phyloP scores from a whole-genome alignment of 2,329 filamentous ascomycete species.

The Exophiala phaeomuriformis region DNA sequence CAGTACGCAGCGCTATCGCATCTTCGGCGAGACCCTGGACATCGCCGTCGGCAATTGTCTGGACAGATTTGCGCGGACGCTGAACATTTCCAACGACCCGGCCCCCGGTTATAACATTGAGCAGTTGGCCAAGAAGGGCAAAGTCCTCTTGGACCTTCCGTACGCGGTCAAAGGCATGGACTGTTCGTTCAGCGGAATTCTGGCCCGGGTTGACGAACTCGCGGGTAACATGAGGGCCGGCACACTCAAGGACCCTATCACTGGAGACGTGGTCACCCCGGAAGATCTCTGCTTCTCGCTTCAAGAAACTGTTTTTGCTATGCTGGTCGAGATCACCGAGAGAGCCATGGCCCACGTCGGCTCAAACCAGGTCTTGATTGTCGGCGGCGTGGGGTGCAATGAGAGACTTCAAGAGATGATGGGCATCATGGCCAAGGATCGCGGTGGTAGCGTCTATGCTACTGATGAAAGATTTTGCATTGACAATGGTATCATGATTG shows the following conservation, averaged over 20 bases:
- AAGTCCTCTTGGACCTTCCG: slow-evolving; percentile 69
- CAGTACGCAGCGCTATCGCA: slow-evolving; percentile 86
- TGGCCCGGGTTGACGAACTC: slow-evolving; percentile 73
- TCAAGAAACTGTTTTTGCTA: slow-evolving; percentile 91
- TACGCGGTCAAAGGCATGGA: slow-evolving; percentile 99
- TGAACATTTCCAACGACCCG: slow-evolving; percentile 89
- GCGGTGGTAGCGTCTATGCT: slow-evolving; percentile 84
- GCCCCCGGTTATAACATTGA: slow-evolving; percentile 98
- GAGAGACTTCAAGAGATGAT: slow-evolving; percentile 96
- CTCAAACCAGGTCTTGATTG: slow-evolving; percentile 80
- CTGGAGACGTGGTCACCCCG: slow-evolving; percentile 55
- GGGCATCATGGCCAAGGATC: slow-evolving; percentile 83
- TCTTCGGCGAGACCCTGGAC: slow-evolving; percentile 95
- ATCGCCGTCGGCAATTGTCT: slow-evolving; percentile 97
- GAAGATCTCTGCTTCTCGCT: slow-evolving; percentile 88
- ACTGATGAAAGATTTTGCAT: slow-evolving; percentile 98
- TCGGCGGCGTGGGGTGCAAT: slow-evolving; percentile 93
- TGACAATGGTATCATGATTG: slow-evolving; percentile 99
- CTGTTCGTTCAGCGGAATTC: slow-evolving; percentile 87
- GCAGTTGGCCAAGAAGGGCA: slow-evolving; percentile 71
- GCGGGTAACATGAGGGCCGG: slow-evolving; percentile 57
- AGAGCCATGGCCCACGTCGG: slow-evolving; percentile 97
- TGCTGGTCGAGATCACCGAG: slow-evolving; percentile 98
- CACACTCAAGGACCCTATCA: slow-evolving; percentile 42
- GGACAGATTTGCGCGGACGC: slow-evolving; percentile 85